Evolutionary conservation across 2,329 filamentous ascomycete species (phyloP), one percentile per base, ranked within the genome.

Genomic region (Aspergillus sclerotialis): DNA sequence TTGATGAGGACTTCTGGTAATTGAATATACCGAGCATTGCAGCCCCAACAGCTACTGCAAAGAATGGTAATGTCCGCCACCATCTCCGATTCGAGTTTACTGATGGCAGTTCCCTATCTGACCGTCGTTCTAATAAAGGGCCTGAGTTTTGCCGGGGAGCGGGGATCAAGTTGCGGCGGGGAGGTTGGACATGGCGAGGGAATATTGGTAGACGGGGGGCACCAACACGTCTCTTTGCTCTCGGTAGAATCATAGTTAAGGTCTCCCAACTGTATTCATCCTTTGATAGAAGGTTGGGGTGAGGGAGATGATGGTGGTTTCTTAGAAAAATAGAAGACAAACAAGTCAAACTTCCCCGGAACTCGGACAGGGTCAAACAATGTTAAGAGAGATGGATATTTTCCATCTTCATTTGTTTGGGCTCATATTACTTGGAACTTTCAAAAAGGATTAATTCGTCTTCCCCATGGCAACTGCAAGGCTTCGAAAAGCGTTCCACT

Each of bases 1-100:
- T 84, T 16, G 80, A 87, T n/a, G 84, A 87, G 37, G 81, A 78
- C 63, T 95, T 95, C 63, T 98, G 90, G 76, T 98, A 96, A 75
- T 98, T 98, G 82, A 98, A 96, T 63, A 98, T 95, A 48, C 83
- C 86, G 40, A 93, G 68, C 46, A 81, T 80, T 46, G 81, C 82
- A 36, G 73, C 70, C 31, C 76, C 75, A 49, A 94, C 78, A 43
- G 86, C 69, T 43, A 75, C 63, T 34, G 82, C 58, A 73, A 96
- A 96, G 58, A 94, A 67, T 35, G 90, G 90, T 21, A 94, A 64
- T 1, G 86, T 87, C 49, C 76, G 75, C 36, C 72, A 58, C 83
- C 84, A 89, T 48, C 72, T 70, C 56, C 77, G 76, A 31, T 54
- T 47, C n/a, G 46, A 45, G 10, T 57, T 48, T 26, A 72, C 51